Percentiles rank a stretch among this genome's conserved stretches.
Conservation (phyloP, 441 rosid species). For the Arabidopsis hybrid region DNA sequence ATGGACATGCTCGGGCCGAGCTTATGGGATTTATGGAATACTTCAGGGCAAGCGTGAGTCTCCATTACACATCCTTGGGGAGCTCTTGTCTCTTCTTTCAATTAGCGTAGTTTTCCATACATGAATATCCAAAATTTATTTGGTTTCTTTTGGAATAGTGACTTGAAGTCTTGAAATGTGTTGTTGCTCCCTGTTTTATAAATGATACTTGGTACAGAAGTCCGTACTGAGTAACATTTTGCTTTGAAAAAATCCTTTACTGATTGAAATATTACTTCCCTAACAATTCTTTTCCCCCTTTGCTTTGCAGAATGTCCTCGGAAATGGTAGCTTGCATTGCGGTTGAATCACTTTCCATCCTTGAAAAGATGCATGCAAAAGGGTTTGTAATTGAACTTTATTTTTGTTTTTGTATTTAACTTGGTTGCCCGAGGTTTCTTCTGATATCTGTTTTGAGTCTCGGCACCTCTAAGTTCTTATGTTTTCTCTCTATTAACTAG, state of each 20-base stretch:
- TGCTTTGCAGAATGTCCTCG: conserved; percentile 70
- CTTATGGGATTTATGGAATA: conserved; percentile 99
- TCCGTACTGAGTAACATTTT: neutral
- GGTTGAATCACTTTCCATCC: conserved; percentile 89
- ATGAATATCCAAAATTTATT: no score
- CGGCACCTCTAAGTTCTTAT: conserved; percentile 14
- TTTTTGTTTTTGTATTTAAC: neutral
- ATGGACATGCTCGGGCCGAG: conserved; percentile 99
- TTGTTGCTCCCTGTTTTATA: conserved; percentile 3
- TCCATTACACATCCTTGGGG: conserved; percentile 19
- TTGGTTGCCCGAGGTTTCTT: conserved; percentile 18
- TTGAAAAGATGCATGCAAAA: conserved; percentile 95
- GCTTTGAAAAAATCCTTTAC: neutral
- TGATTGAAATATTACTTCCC: neutral
- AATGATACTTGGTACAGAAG: neutral
- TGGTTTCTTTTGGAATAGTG: no score
- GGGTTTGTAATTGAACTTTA: conserved; percentile 61
- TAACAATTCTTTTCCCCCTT: conserved; percentile 36
- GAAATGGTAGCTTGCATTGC: conserved; percentile 99
- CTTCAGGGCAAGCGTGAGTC: conserved; percentile 96
- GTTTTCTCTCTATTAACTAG: conserved; percentile 10
- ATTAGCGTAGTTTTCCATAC: conserved; percentile 7
- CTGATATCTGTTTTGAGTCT: conserved; percentile 15
- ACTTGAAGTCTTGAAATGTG: no score
- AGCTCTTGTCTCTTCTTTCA: neutral